Evolutionary conservation across 2,329 filamentous ascomycete genomes (phyloP).

Genomic region (Xylariaceae sp.): DNA sequence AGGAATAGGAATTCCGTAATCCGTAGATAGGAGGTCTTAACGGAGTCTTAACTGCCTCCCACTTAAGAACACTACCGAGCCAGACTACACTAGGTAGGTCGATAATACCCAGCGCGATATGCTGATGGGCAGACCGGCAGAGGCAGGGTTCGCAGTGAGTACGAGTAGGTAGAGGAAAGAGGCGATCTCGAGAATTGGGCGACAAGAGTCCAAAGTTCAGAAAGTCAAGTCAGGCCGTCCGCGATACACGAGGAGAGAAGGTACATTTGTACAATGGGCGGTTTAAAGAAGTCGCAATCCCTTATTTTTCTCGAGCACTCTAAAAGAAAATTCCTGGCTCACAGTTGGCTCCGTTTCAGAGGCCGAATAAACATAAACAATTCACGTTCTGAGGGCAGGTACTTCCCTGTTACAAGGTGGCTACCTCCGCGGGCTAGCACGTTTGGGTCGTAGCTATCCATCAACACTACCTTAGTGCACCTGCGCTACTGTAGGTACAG

Average conservation of each 20-base stretch:
- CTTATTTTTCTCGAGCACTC: constrained; percentile 1
- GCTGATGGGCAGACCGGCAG: neutral
- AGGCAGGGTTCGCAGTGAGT: too few species aligned
- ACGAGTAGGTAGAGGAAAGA: neutral
- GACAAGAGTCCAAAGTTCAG: neutral
- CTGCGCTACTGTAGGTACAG: neutral
- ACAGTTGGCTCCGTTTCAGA: constrained; percentile 19
- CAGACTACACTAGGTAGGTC: neutral
- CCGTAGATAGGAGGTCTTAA: neutral
- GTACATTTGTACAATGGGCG: constrained; percentile 2
- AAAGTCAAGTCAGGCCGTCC: constrained; percentile 1
- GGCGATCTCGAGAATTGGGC: neutral
- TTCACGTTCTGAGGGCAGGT: constrained; percentile 1
- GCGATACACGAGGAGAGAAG: constrained; percentile 11
- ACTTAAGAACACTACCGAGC: constrained; percentile 1
- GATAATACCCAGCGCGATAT: too few species aligned
- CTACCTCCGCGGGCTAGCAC: constrained; percentile 2
- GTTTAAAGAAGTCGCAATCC: constrained; percentile 15
- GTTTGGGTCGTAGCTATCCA: neutral
- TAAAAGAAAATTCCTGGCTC: neutral
- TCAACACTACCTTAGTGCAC: neutral
- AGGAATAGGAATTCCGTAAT: neutral
- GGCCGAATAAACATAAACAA: constrained; percentile 23
- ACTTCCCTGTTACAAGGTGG: constrained; percentile 16
- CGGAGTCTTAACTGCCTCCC: neutral